phyloP scores from a whole-genome alignment of 345 rosid species.

The Sisymbrium altissimum region DNA sequence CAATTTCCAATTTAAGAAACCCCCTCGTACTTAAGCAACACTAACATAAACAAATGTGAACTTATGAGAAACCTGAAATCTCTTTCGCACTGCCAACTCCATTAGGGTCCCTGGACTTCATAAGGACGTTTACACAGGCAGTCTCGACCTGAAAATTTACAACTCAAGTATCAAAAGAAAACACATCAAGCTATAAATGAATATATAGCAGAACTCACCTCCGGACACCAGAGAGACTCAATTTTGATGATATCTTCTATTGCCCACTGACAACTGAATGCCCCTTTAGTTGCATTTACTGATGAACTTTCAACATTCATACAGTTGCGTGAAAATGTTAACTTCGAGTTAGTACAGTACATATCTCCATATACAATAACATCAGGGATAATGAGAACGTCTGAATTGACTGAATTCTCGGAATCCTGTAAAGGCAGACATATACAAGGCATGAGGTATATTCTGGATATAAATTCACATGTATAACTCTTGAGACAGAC shows the following conservation, averaged over 20 bases:
- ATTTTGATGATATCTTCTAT: constrained; percentile 48
- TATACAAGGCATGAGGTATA: neutral
- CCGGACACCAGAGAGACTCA: constrained; percentile 48
- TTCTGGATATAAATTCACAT: neutral
- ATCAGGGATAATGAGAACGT: constrained; percentile 54
- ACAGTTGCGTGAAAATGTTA: constrained; percentile 46
- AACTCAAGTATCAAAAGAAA: constrained; percentile 7
- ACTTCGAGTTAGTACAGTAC: constrained; percentile 41
- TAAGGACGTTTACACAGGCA: constrained; percentile 44
- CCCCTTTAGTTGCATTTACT: constrained; percentile 36
- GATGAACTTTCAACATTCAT: constrained; percentile 51
- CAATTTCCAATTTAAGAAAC: neutral
- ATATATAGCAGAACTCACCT: constrained; percentile 39
- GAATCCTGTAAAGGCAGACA: constrained; percentile 43
- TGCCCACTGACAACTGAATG: constrained; percentile 46
- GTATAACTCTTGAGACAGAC: constrained; percentile 1
- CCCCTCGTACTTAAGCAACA: neutral
- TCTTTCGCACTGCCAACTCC: constrained; percentile 33
- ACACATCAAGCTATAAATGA: constrained; percentile 2
- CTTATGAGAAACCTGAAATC: constrained; percentile 44
- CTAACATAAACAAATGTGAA: neutral
- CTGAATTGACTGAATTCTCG: constrained; percentile 19
- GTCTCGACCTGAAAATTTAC: constrained; percentile 52
- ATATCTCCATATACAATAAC: constrained; percentile 40
- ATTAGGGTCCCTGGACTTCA: constrained; percentile 45